Conservation (phyloP, 768 basidiomycete genomes). For the Tulasnella sp. region DNA sequence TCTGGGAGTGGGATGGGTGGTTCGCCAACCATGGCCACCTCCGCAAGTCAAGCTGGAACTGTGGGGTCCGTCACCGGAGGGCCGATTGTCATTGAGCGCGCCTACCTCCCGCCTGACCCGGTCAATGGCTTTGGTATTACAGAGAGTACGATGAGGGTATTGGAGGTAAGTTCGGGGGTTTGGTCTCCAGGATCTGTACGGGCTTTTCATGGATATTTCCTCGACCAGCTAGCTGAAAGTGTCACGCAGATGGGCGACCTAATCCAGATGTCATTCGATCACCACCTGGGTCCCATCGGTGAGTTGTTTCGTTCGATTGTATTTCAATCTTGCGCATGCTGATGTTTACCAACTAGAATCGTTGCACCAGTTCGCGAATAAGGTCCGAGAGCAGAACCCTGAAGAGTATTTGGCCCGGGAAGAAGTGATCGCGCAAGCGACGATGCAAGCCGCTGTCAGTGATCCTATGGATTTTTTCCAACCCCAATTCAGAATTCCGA, state of each 20-base stretch:
- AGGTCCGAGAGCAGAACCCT: slow-evolving; percentile 2
- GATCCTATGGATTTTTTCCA: background rate
- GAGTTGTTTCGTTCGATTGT: slow-evolving; percentile 23
- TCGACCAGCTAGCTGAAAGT: slow-evolving; percentile 57
- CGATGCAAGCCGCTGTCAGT: background rate
- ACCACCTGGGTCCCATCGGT: slow-evolving; percentile 53
- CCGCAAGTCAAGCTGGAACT: background rate
- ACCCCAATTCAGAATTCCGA: background rate
- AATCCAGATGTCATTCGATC: slow-evolving; percentile 48
- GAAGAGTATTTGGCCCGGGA: background rate
- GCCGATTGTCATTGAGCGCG: slow-evolving; percentile 38
- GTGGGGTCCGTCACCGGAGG: background rate
- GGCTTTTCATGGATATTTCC: slow-evolving; percentile 8
- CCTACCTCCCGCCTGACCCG: slow-evolving; percentile 65
- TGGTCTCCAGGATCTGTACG: background rate
- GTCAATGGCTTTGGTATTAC: slow-evolving; percentile 83
- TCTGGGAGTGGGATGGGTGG: slow-evolving; percentile 12
- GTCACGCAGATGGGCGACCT: slow-evolving; percentile 70
- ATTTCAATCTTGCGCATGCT: background rate
- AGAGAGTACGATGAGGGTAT: slow-evolving; percentile 78
- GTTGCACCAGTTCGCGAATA: background rate
- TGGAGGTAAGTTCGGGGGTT: slow-evolving; percentile 43
- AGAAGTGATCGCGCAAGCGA: background rate
- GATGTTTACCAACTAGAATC: background rate
- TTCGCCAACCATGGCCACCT: slow-evolving; percentile 10